Percentiles rank a stretch among this genome's conserved stretches.
These are phyloP conservation scores for Suillus hirtellus DNA, from an alignment of 768 basidiomycete genomes.

Conservation along the genomic window DNA sequence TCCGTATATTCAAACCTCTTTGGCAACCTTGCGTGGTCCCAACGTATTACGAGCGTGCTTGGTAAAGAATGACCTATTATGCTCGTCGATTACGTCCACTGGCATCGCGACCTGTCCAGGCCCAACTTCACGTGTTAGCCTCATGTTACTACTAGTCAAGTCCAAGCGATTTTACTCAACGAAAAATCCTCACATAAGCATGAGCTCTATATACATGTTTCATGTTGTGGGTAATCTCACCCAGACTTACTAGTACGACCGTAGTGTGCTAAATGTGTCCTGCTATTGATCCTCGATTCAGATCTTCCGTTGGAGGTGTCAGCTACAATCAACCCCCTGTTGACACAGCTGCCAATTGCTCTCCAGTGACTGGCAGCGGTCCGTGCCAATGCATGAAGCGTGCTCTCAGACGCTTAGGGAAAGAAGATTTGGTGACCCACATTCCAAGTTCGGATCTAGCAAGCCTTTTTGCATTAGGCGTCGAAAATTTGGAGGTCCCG, in stretches of 20 bases:
- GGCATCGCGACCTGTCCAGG: neutral
- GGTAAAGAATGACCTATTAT: too few species aligned
- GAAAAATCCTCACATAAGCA: neutral
- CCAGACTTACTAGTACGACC: neutral
- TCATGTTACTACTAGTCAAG: conserved; percentile 1
- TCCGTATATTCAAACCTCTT: too few species aligned
- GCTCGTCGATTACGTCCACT: neutral
- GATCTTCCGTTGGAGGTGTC: neutral
- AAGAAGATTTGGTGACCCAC: neutral
- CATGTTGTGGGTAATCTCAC: neutral
- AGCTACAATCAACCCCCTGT: neutral
- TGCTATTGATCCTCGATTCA: neutral
- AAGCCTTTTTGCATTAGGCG: neutral
- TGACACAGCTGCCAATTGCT: neutral
- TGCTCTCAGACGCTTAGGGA: neutral
- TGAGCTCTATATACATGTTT: neutral
- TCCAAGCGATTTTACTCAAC: neutral
- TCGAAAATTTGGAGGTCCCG: neutral
- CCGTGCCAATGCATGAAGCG: neutral
- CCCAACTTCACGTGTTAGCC: neutral
- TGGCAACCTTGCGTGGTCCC: too few species aligned
- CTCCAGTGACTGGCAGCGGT: neutral
- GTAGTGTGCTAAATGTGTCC: neutral
- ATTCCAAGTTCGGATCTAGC: neutral
- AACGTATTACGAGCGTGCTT: too few species aligned